Evolutionary conservation across 345 rosid species (phyloP).

Genomic region (Lepidium sativum): DNA sequence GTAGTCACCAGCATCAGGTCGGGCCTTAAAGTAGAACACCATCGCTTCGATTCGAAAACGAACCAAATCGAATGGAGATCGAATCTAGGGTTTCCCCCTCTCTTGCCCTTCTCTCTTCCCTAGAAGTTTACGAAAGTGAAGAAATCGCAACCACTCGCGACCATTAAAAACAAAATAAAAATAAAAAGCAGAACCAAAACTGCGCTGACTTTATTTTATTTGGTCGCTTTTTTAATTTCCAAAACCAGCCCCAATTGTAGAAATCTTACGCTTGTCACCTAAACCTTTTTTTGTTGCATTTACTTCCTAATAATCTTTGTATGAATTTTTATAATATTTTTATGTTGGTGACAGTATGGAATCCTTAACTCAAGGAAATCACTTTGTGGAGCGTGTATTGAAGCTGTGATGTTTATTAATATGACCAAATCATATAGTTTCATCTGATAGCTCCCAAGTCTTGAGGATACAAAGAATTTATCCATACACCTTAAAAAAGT

Average conservation of each 20-base stretch:
- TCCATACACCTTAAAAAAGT: neutral
- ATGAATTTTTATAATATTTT: neutral
- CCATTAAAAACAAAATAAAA: neutral
- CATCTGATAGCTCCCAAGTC: neutral
- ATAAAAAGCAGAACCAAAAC: neutral
- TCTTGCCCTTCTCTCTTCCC: slow-evolving; percentile 8
- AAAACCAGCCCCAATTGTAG: neutral
- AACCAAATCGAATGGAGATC: slow-evolving; percentile 22
- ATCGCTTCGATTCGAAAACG: slow-evolving; percentile 31
- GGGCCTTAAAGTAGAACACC: slow-evolving; percentile 95
- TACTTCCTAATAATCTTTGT: neutral
- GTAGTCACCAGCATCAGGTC: slow-evolving; percentile 96
- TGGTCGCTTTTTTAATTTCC: neutral
- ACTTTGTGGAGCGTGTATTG: neutral
- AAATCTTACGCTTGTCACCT: neutral
- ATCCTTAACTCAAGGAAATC: neutral
- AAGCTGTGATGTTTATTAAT: neutral
- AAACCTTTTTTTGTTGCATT: neutral
- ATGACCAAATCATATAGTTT: neutral
- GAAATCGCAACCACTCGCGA: slow-evolving; percentile 21
- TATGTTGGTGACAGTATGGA: neutral
- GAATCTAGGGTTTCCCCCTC: slow-evolving; percentile 29
- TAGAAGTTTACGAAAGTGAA: neutral
- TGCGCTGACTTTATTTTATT: slow-evolving; percentile 2
- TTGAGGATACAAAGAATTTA: neutral